Base-by-base conservation (phyloP, 1,284 basidiomycete species). In the Boletus semigastroideus region DNA sequence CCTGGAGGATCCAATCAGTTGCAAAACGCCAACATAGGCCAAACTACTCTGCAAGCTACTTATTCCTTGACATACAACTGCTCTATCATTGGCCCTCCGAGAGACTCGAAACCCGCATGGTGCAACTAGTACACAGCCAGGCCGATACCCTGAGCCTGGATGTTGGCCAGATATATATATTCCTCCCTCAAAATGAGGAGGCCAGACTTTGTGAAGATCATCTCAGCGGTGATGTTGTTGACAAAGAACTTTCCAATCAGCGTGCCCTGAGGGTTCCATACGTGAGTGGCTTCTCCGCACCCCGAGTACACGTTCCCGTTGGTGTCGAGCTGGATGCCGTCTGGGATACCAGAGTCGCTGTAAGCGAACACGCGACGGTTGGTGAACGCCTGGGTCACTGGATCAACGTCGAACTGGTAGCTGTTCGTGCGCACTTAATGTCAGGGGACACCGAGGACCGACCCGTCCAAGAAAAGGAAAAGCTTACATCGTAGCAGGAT, bases 161-260 rank as follows among this genome's bases (percentile, higher is more conserved):
- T 64, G 38, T 65, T 40, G 20, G 22, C 55, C 5, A 63, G 31
- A 39, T 61, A 61, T 27, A 61, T 44, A 13, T 2, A 27, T 19
- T 63, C 33, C 19, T 65, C 61, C 4, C 5, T 4, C 1, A 65
- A 37, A 19, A 62, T 48, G 4, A 65, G 42, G 16, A 64, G 56
- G 8, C 63, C 63, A 13, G 63, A 65, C 14, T 45, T 48, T 14
- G 59, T 65, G 28, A 91, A 91, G 12, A 82, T 78, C 72, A 86
- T 73, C 64, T 91, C 87, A 25, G 87, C 79, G 5, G 78, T 75
- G 0, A 74, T 74, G 4, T 67, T 73, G 16, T 82, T 83, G 0
- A 84, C 54, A 71, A 85, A 90, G 65, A 92, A 84, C 68, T 91
- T 92, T 39, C 89, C 88, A 11, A 92, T 70, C 3, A 91, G 73